Evolutionary conservation across 352 stramenopile genomes (phyloP), one percentile per base, ranked within the genome.

Genomic region (Pythium folliculosum): DNA sequence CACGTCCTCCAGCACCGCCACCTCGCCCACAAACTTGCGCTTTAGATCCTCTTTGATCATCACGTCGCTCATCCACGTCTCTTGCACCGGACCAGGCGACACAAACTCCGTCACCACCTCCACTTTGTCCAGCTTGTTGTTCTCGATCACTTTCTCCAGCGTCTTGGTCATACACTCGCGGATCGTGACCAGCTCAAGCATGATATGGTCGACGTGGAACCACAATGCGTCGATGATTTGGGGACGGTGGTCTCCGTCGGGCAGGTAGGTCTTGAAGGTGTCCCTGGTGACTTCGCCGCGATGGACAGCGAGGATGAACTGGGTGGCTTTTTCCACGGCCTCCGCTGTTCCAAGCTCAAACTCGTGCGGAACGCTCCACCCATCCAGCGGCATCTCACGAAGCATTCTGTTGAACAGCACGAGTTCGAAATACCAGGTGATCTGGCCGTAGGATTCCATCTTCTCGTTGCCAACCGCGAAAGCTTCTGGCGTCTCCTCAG

Each of bases 31-130:
- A 30, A 88, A 80, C 56, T 71, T 77, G 14, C 12, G 22, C 19
- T 73, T 77, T 13, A 81, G 27, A 0, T 71, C 50, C 1, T 63
- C 48, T 0, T 54, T 21, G n/a, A 89, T 58, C 5, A 77, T 16
- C 3, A 61, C 56, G 23, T 80, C 76, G 35, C 72, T 80, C 27
- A 80, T 69, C 64, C 70, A 86, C 5, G 75, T 76, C 16, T 75
- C 63, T 13, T 72, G 67, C n/a, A 85, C 55, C 0, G 71, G 68
- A 17, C 65, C 65, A 22, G 71, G 66, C 21, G 70, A 72, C 17
- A 80, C 67, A 54, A 76, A 78, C 27, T 48, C 63, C 0, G 60
- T 61, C 12, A 59, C 27, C 5, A 32, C 52, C 7, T 21, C 1
- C 8, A 23, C 32, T 17, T 12, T 35, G 32, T 59, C 35, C 6